Evolutionary conservation across 208 protist species (phyloP).

Genomic region (Acanthamoeba rhysodes): DNA sequence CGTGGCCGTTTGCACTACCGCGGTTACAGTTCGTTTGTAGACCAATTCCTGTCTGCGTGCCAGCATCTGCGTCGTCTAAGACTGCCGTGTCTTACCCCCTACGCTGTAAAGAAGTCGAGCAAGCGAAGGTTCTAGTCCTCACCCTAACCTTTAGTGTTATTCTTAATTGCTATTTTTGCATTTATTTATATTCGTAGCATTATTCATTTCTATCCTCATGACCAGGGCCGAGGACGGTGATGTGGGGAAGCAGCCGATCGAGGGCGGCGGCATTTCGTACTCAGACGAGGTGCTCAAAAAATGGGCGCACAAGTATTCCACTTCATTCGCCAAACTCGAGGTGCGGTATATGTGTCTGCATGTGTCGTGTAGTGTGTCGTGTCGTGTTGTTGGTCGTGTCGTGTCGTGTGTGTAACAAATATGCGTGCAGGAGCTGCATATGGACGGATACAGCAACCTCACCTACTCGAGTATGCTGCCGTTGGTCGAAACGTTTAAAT

Average conservation of each 20-base stretch:
- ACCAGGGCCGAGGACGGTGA: background rate
- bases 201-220: background rate
- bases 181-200: background rate
- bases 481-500: constrained; percentile 41
- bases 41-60: constrained; percentile 39
- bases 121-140: constrained; percentile 3
- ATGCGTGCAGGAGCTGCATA: constrained; percentile 31
- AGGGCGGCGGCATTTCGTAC: background rate
- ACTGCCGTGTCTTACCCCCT: constrained; percentile 56
- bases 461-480: constrained; percentile 25
- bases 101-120: background rate
- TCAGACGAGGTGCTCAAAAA: constrained; percentile 29
- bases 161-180: background rate
- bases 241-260: background rate
- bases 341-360: background rate
- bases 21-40: constrained; percentile 52
- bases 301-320: constrained; percentile 49
- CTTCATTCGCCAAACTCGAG: constrained; percentile 13
- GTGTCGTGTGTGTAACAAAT: background rate
- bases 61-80: constrained; percentile 19
- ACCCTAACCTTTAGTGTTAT: too few species aligned
- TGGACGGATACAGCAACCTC: constrained; percentile 69
- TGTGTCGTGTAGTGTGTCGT: background rate
- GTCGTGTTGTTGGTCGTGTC: background rate
- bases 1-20: background rate